Evolutionary conservation across 2,329 filamentous ascomycete species (phyloP).

Genomic region (Mycosphaerella sp.): DNA sequence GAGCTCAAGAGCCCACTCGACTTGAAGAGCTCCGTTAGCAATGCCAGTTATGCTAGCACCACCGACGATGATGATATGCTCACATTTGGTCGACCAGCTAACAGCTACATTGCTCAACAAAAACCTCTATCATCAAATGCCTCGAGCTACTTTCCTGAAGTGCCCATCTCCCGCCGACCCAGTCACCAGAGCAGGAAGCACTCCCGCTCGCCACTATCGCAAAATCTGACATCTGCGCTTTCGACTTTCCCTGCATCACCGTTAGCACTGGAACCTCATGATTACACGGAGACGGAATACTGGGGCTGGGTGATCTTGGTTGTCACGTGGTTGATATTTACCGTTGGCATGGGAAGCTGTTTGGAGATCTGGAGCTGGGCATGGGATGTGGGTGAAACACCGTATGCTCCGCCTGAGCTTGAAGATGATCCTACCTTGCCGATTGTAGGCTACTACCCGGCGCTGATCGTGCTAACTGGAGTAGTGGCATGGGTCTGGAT

Average conservation of each 20-base stretch:
- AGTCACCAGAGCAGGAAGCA: constrained; percentile 16
- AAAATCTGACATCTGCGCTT: constrained; percentile 20
- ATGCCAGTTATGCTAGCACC: constrained; percentile 59
- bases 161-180: constrained; percentile 16
- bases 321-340: constrained; percentile 92
- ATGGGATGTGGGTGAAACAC: constrained; percentile 95
- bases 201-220: constrained; percentile 27
- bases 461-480: constrained; percentile 82
- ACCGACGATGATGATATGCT: constrained; percentile 79
- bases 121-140: constrained; percentile 23
- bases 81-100: constrained; percentile 48
- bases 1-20: constrained; percentile 29
- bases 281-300: constrained; percentile 92
- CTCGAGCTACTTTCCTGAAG: constrained; percentile 29
- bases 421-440: constrained; percentile 92
- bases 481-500: constrained; percentile 99
- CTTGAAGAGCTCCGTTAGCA: constrained; percentile 42
- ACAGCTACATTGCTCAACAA: constrained; percentile 14
- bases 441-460: constrained; percentile 95
- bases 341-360: constrained; percentile 93
- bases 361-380: constrained; percentile 97
- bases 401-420: constrained; percentile 88
- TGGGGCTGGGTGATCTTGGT: constrained; percentile 94
- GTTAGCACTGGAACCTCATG: constrained; percentile 57
- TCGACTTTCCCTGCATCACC: constrained; percentile 16